Base-by-base conservation (phyloP, 345 rosid species). In the Populus alba region DNA sequence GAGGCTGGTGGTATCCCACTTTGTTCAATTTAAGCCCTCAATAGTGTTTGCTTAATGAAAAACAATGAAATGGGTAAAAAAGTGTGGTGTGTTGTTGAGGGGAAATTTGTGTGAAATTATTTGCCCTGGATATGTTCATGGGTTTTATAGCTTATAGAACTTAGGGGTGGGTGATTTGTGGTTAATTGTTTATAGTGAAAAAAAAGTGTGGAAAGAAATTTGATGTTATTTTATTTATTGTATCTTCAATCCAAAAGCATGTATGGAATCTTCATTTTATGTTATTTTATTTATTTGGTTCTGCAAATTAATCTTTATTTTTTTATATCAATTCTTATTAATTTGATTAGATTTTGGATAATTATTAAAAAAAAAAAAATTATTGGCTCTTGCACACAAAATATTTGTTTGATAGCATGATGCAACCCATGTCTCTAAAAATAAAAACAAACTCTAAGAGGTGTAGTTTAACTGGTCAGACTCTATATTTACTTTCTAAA, bases 11-110 rank as follows among this genome's bases (percentile, higher is more conserved):
- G 81, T 35, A 17, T 20, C n/a, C 74, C 75, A 25, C 37, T 65
- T 76, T 76, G 55, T 49, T 78, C 73, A 51, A 69, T 57, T 72
- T 75, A 76, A 84, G 84, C 81, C 55, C 25, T 79, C 80, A 78
- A 73, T 71, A 76, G 57, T 76, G 81, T 80, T 75, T 81, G 83
- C 83, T 87, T 78, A 75, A 77, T 73, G 55, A 66, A 53, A 57
- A 74, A 35, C 76, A 72, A 66, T 20, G 63, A 71, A 20, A 18
- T 45, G 70, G 70, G 61, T 39, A 74, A 74, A 65, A 23, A 20
- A 12, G 27, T 9, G 63, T n/a, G 2, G 15, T 16, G n/a, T 57
- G 63, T 8, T 2, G 10, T 35, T 20, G 17, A 5, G 73, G 45
- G 51, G 31, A 55, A 69, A 35, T 53, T 71, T 16, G 72, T 43